Conservation (phyloP, 441 rosid species). For the Jatropha multifida region DNA sequence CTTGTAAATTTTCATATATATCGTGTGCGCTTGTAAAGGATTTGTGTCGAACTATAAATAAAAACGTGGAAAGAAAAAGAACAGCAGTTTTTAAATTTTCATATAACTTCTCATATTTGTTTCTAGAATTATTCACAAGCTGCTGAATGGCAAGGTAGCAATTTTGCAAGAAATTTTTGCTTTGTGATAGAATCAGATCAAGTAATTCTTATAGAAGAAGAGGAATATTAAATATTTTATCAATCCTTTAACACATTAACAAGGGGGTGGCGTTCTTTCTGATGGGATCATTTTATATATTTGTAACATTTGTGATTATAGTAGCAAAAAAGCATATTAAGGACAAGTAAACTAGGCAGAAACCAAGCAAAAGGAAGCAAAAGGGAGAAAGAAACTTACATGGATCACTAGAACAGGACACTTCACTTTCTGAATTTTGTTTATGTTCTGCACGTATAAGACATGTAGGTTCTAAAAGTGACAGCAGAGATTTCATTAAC, state of each 20-base stretch:
- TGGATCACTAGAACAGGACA: constrained; percentile 94
- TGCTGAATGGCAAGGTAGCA: not conserved
- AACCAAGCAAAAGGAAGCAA: not conserved
- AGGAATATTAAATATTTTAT: no score
- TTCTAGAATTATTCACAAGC: not conserved
- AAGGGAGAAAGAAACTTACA: constrained; percentile 42
- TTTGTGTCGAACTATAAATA: no score
- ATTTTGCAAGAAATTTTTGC: not conserved
- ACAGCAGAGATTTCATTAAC: not conserved
- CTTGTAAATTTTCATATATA: no score
- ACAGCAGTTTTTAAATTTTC: no score
- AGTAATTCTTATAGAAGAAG: no score
- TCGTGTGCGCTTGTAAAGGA: no score
- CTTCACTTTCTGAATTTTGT: constrained; percentile 83
- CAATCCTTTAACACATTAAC: not conserved
- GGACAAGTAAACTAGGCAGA: not conserved
- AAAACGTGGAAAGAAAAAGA: no score
- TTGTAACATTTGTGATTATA: not conserved
- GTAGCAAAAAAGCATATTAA: not conserved
- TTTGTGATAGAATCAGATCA: no score
- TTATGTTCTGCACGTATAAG: constrained; percentile 61
- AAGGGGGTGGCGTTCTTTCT: not conserved
- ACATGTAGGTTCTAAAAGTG: constrained; percentile 15
- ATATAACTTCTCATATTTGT: no score
- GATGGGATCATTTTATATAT: not conserved